Conservation (phyloP, 805 yeast species). For the Zygotorulaspora sp. region DNA sequence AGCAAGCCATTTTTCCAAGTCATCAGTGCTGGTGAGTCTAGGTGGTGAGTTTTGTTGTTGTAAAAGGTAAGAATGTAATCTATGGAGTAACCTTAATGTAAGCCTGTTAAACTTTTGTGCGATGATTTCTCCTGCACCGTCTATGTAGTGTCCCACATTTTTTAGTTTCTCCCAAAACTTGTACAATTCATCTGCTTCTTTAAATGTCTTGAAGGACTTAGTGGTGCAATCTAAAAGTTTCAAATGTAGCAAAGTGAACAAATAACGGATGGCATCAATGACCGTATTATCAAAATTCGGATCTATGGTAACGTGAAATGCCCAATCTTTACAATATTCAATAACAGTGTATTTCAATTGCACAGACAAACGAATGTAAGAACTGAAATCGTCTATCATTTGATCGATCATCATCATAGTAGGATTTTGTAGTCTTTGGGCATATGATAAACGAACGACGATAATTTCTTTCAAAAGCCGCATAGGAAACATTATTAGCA, state of each 20-base stretch:
- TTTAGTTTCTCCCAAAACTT: constrained; percentile 74
- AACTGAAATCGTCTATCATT: constrained; percentile 77
- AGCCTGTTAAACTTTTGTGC: constrained; percentile 70
- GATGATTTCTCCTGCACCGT: constrained; percentile 74
- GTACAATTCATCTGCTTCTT: constrained; percentile 87
- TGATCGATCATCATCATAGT: constrained; percentile 96
- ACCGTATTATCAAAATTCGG: constrained; percentile 61
- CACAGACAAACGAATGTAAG: constrained; percentile 69
- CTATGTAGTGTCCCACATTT: constrained; percentile 71
- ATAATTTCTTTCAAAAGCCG: constrained; percentile 75
- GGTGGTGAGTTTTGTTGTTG: constrained; percentile 68
- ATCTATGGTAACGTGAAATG: constrained; percentile 59
- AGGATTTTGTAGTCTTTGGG: constrained; percentile 73
- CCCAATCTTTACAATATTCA: constrained; percentile 64
- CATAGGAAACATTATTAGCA: constrained; percentile 70
- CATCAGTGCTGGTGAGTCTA: constrained; percentile 36
- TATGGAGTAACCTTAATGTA: constrained; percentile 60
- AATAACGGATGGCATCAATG: constrained; percentile 66
- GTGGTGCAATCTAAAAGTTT: constrained; percentile 76
- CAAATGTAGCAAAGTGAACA: constrained; percentile 63
- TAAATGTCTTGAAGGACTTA: constrained; percentile 72
- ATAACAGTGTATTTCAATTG: constrained; percentile 64
- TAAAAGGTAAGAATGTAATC: constrained; percentile 65
- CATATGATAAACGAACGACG: constrained; percentile 66
- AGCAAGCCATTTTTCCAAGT: constrained; percentile 59